Base-by-base conservation (phyloP, 306 rosid species). In the Rosa multiflora region DNA sequence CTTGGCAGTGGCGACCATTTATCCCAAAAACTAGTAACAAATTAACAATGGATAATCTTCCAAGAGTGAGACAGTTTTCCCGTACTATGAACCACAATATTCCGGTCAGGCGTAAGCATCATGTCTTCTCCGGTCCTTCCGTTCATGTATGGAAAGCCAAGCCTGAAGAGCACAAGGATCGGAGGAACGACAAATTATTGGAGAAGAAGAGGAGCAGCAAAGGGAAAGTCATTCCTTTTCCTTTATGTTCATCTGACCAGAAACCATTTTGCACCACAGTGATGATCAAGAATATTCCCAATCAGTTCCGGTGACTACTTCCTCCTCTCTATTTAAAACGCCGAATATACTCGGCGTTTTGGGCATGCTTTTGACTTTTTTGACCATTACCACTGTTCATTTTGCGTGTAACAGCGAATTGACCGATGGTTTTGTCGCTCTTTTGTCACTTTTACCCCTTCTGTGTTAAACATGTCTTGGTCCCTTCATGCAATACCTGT, bases 201-300 rank as follows among this genome's bases (percentile, higher is more conserved):
- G 67, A 61, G 17, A 61, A 26, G 43, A 63, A 63, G 43, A 63
- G 8, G 9, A 29, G 20, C 43, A 35, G n/a, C 43, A 63, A 63
- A 63, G 43, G 43, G 43, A 32, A 18, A 12, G 18, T 73, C 8
- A 67, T 55, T 56, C 72, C 79, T 3, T 82, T 73, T 37, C 82
- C 82, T 15, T 0, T 40, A 18, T 37, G 47, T 37, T 39, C 70
- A 66, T 70, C 3, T 11, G 73, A 78, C 39, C 73, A 39, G 63
- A 66, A 39, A 66, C 20, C 44, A 1, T 23, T 71, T 5, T 63
- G 9, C 18, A 83, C 81, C 0, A 76, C 86, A 15, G 83, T 79
- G 2, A 83, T 83, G 83, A 70, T 83, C 14, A 83, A 71, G 67
- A 83, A 83, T 72, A 64, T 83, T 5, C 83, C 83, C 0, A 61